phyloP scores from a whole-genome alignment of 1,139 yeast species.

The Groenewaldozyma auringiensis region DNA sequence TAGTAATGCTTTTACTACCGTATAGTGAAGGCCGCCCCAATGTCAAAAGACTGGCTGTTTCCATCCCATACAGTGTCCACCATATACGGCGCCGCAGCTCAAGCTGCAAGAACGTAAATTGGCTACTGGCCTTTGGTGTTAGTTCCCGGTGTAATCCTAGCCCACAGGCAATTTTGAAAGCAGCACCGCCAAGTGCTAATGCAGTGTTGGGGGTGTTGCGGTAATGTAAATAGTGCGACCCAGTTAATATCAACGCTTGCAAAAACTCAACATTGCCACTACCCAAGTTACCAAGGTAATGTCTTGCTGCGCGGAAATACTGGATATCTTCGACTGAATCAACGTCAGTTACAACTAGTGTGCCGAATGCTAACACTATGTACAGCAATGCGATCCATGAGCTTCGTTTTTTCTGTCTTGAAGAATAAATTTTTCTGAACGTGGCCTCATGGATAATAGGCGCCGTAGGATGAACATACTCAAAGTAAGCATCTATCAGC shows the following conservation, averaged over 20 bases:
- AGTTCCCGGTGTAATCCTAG: constrained; percentile 9
- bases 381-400: constrained; percentile 10
- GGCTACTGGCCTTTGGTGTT: not conserved
- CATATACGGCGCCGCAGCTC: constrained; percentile 9
- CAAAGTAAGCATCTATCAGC: constrained; percentile 11
- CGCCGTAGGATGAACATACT: constrained; percentile 8
- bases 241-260: constrained; percentile 8
- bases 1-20: constrained; percentile 3
- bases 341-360: constrained; percentile 3
- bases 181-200: constrained; percentile 8
- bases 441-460: constrained; percentile 7
- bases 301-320: constrained; percentile 5
- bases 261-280: constrained; percentile 8
- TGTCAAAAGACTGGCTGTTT: constrained; percentile 7
- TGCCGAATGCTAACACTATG: constrained; percentile 9
- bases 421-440: constrained; percentile 6
- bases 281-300: constrained; percentile 5
- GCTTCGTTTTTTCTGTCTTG: constrained; percentile 2
- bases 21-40: constrained; percentile 9
- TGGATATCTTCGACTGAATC: constrained; percentile 5
- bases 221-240: constrained; percentile 8
- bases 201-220: constrained; percentile 10
- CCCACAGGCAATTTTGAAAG: constrained; percentile 8
- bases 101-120: not conserved
- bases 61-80: constrained; percentile 8